Evolutionary conservation across 2,329 filamentous ascomycete species (phyloP).

Genomic region (Neurospora crassa): DNA sequence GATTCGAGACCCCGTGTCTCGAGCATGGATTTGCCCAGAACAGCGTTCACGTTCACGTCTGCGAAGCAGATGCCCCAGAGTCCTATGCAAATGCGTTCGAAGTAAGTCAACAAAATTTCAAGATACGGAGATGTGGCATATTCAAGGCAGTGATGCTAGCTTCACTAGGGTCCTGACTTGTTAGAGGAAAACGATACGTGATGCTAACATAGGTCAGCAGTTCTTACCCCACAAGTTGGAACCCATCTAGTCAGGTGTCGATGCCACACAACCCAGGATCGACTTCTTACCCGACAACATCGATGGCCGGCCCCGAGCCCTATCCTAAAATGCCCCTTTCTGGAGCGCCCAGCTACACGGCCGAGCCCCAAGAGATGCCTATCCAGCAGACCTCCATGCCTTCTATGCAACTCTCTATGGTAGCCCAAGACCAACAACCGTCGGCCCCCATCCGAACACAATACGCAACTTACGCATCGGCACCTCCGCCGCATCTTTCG

Average conservation of each 20-base stretch:
- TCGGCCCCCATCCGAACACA: slow-evolving; percentile 39
- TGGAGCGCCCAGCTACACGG: slow-evolving; percentile 35
- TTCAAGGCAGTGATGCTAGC: background rate
- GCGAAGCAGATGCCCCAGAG: slow-evolving; percentile 43
- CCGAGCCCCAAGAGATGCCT: slow-evolving; percentile 44
- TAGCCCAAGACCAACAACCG: slow-evolving; percentile 36
- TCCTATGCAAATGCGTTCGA: slow-evolving; percentile 47
- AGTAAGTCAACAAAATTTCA: slow-evolving; percentile 34
- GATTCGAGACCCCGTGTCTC: slow-evolving; percentile 42
- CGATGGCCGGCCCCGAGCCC: slow-evolving; percentile 36
- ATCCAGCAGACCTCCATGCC: slow-evolving; percentile 45
- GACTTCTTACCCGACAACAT: slow-evolving; percentile 40
- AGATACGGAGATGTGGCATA: background rate
- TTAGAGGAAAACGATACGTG: background rate
- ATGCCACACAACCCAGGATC: slow-evolving; percentile 40
- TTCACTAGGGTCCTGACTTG: background rate
- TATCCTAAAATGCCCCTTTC: slow-evolving; percentile 45
- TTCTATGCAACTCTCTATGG: slow-evolving; percentile 41
- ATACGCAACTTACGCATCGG: slow-evolving; percentile 43
- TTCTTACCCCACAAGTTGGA: slow-evolving; percentile 49
- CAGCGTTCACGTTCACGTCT: slow-evolving; percentile 48
- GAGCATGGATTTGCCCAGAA: slow-evolving; percentile 46
- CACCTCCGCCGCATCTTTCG: slow-evolving; percentile 38
- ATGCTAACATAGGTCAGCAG: slow-evolving; percentile 28
- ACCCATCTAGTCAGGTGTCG: slow-evolving; percentile 32